Conservation (phyloP, 176 grass and related monocot species). For the Carex cristatella region DNA sequence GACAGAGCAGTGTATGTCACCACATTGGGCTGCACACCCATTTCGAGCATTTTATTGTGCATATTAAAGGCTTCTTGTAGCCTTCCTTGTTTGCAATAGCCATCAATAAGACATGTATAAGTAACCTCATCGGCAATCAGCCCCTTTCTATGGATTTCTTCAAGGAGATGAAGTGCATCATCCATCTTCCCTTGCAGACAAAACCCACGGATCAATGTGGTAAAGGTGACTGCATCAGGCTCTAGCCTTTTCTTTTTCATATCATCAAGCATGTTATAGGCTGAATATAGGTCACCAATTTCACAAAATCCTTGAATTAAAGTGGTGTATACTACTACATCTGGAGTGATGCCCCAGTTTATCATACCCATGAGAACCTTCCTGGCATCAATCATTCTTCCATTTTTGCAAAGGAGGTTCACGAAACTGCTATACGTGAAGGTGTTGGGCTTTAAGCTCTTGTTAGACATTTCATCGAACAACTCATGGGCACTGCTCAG, state of each 20-base stretch:
- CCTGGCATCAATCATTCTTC: slow-evolving; percentile 47
- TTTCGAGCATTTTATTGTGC: slow-evolving; percentile 69
- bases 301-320: slow-evolving; percentile 72
- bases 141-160: slow-evolving; percentile 54
- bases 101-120: slow-evolving; percentile 74
- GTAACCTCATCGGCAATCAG: slow-evolving; percentile 62
- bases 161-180: slow-evolving; percentile 53
- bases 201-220: slow-evolving; percentile 59
- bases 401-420: slow-evolving; percentile 54
- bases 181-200: slow-evolving; percentile 57
- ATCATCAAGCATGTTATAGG: slow-evolving; percentile 53
- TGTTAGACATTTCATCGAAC: slow-evolving; percentile 56
- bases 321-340: slow-evolving; percentile 53
- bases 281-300: slow-evolving; percentile 53
- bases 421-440: slow-evolving; percentile 60
- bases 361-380: slow-evolving; percentile 64
- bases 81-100: slow-evolving; percentile 71
- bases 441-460: slow-evolving; percentile 51
- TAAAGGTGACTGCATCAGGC: slow-evolving; percentile 64
- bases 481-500: slow-evolving; percentile 46
- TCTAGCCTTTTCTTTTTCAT: slow-evolving; percentile 58
- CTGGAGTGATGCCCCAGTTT: slow-evolving; percentile 39
- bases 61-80: slow-evolving; percentile 66
- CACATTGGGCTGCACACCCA: slow-evolving; percentile 60
- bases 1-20: slow-evolving; percentile 89